A percentile compares a stretch with the other conserved stretches of the same genome.
These are phyloP conservation scores for Pichia sp. DNA, from an alignment of 1,139 yeast genomes.

Conservation along the genomic window DNA sequence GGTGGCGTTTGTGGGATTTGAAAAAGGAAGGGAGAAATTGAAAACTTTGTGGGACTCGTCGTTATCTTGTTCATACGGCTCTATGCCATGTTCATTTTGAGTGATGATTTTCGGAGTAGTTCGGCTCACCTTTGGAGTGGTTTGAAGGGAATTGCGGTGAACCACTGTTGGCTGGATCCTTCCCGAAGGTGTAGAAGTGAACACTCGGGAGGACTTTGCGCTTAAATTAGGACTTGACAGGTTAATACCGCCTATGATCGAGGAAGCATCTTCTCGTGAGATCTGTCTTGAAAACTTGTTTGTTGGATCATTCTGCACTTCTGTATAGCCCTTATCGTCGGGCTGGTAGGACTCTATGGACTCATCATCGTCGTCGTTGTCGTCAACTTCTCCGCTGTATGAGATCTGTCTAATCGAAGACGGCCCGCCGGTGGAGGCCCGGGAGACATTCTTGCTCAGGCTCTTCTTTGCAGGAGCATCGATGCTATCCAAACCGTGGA, in stretches of 20 bases:
- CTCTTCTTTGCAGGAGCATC: neutral
- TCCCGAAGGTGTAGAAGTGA: neutral
- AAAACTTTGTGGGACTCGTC: slow-evolving; percentile 10
- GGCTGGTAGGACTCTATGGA: slow-evolving; percentile 8
- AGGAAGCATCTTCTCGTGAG: slow-evolving; percentile 21
- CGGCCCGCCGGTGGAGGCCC: neutral
- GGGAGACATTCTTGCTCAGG: neutral
- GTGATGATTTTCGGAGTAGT: neutral
- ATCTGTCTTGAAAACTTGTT: slow-evolving; percentile 10
- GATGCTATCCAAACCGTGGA: neutral
- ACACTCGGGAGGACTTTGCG: neutral
- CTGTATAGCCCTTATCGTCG: neutral
- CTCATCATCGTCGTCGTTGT: slow-evolving; percentile 7
- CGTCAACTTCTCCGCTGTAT: slow-evolving; percentile 19
- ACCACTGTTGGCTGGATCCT: neutral
- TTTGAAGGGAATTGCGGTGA: neutral
- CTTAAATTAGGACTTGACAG: slow-evolving; percentile 5
- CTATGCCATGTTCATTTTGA: neutral
- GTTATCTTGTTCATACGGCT: neutral
- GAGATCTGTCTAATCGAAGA: neutral
- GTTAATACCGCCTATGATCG: slow-evolving; percentile 23
- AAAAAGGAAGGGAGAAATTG: slow-evolving; percentile 15
- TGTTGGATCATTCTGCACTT: neutral
- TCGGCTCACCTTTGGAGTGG: neutral
- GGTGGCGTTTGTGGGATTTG: slow-evolving; percentile 1